Base-by-base conservation (phyloP, 345 rosid genomes). In the Erodium maritimum region DNA sequence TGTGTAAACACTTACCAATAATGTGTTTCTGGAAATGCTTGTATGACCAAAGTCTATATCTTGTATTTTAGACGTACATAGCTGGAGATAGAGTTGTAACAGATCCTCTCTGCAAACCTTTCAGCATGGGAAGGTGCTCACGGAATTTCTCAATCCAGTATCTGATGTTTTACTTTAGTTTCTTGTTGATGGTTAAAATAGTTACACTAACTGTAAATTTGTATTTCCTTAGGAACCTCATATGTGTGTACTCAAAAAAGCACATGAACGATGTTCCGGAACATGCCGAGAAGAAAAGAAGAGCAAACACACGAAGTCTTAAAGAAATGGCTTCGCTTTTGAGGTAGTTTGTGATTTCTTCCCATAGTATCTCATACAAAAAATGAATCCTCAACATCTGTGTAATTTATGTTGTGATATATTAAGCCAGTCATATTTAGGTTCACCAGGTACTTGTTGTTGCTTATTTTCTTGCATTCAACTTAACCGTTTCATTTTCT, bases 101-200 rank as follows among this genome's bases (percentile, higher is more conserved):
- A 50, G 99, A 93, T 78, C 88, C 95, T 75, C 96, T 93, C 65
- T 84, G 99, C 82, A 86, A 85, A 80, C 99, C 99, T 54, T 93
- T 93, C 77, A 93, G 99, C 70, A 84, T 93, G 79, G 99, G 99
- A 79, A 88, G 99, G 96, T 93, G 71, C 67, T 77, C 37, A 10
- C 14, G 8, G 48, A 29, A 50, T 22, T 19, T 16, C 50, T 61
- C 10, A 19, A 19, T 29, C 11, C 2, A 55, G 22, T 25, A 55
- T 29, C 37, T 29, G 37, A 19, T 63, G 23, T 25, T 55, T 5
- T 63, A 23, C 23, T 17, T 10, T 46, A 48, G 7, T 51, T 17
- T 24, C 60, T 13, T 23, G 17, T n/a, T 7, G 23, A n/a, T 46
- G 19, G 23, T 52, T 45, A 57, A 29, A 3, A 29, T 72, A 57